Percentiles rank a stretch among this genome's conserved stretches.
These are phyloP conservation scores for Leishmania turanica DNA, from an alignment of 208 protist genomes.

Conservation along the genomic window DNA sequence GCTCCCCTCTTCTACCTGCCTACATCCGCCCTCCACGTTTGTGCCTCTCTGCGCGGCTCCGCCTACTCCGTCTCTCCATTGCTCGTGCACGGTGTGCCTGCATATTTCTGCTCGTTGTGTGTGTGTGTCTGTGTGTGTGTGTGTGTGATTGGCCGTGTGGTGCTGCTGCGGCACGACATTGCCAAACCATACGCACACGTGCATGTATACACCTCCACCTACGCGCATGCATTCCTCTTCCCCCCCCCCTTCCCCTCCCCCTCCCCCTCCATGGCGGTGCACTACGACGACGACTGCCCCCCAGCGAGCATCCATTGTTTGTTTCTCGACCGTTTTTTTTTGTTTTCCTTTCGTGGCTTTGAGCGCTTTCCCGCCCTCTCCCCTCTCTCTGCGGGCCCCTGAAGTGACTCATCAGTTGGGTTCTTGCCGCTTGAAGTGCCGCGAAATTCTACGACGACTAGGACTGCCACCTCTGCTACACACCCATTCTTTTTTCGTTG, in stretches of 20 bases:
- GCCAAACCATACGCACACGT: neutral
- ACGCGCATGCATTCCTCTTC: neutral
- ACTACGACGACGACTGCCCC: neutral
- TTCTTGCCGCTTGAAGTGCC: neutral
- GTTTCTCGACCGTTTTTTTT: neutral
- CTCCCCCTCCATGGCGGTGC: neutral
- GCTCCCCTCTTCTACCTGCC: neutral
- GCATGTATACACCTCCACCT: neutral
- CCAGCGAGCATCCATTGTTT: no score
- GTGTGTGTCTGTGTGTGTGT: constrained; percentile 13
- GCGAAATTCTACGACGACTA: neutral
- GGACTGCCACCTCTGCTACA: neutral
- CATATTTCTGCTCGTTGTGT: neutral
- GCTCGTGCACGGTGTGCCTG: neutral
- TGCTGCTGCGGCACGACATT: neutral
- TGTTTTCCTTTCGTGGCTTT: neutral
- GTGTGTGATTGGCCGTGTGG: neutral
- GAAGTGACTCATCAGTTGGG: neutral
- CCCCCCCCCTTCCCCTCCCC: no score
- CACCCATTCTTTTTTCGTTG: neutral
- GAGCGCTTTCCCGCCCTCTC: neutral
- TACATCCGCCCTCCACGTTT: neutral
- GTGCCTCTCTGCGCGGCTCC: neutral
- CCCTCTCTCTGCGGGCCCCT: neutral
- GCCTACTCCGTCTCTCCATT: constrained; percentile 1